These are phyloP conservation scores for Prunus salicina DNA, from an alignment of 306 rosid genomes.

Conservation along the genomic window DNA sequence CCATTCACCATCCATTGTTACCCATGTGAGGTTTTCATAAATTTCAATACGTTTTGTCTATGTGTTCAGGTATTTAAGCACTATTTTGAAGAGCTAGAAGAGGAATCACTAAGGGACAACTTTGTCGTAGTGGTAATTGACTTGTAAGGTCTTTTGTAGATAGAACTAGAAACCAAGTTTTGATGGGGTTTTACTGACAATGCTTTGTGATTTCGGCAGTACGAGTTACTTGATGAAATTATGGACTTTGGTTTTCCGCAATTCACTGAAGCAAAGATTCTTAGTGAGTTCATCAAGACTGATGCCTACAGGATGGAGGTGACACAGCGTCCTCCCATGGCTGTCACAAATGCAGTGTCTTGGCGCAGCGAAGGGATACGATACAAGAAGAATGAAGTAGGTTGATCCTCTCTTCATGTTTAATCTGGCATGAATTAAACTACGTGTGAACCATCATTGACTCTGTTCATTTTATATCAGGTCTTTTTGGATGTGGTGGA, in stretches of 20 bases:
- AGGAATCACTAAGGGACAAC: constrained; percentile 84
- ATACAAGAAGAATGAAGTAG: constrained; percentile 86
- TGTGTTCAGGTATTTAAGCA: constrained; percentile 73
- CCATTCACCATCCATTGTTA: not conserved
- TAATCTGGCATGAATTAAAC: not conserved
- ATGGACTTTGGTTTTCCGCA: constrained; percentile 94
- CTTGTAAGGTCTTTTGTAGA: not conserved
- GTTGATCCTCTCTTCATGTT: constrained; percentile 5
- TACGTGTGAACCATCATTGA: not conserved
- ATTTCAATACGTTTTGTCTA: not conserved
- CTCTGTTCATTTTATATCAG: constrained; percentile 29
- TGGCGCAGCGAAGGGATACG: constrained; percentile 90
- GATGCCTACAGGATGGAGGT: constrained; percentile 90
- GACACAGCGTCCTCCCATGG: constrained; percentile 89
- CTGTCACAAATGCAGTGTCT: constrained; percentile 87
- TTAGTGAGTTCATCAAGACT: constrained; percentile 80
- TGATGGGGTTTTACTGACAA: not conserved
- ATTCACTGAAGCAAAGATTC: constrained; percentile 79
- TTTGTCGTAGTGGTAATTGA: constrained; percentile 78
- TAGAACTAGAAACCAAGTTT: not conserved
- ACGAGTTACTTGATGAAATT: constrained; percentile 77
- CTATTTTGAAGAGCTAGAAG: constrained; percentile 78
- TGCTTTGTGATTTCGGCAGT: constrained; percentile 36
- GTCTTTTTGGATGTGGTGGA: constrained; percentile 93
- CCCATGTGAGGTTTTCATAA: not conserved